Percentiles rank a stretch among this genome's conserved stretches.
Conservation (phyloP, 768 basidiomycete species). For the Trametes cingulata region DNA sequence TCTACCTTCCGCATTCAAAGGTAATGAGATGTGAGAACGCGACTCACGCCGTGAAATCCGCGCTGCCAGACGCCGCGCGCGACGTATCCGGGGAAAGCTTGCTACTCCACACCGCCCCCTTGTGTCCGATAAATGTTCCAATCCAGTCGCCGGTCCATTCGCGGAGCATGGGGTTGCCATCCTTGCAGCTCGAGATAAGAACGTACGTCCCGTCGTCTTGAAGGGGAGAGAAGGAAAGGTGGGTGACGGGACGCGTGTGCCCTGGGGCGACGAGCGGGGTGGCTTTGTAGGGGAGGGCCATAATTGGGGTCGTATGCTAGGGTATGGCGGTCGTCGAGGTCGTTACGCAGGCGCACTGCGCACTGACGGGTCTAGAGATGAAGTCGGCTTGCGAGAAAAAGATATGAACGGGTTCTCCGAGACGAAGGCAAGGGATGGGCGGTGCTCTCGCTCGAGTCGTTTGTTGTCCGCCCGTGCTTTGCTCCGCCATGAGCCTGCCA, state of each 20-base stretch:
- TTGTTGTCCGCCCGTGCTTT: neutral
- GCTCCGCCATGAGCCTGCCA: conserved; percentile 17
- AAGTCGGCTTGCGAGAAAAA: conserved; percentile 20
- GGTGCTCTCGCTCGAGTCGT: neutral
- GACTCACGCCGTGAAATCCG: conserved; percentile 95
- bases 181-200: conserved; percentile 96
- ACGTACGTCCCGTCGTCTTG: conserved; percentile 86
- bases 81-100: conserved; percentile 87
- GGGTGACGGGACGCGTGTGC: conserved; percentile 86
- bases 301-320: conserved; percentile 23
- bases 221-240: conserved; percentile 88
- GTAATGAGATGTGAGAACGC: conserved; percentile 15
- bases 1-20: neutral
- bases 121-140: conserved; percentile 86
- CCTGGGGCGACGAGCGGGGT: conserved; percentile 84
- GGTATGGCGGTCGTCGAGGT: conserved; percentile 22
- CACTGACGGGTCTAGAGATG: conserved; percentile 29
- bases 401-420: conserved; percentile 6
- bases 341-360: conserved; percentile 35
- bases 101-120: conserved; percentile 96
- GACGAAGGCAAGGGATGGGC: conserved; percentile 5
- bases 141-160: conserved; percentile 99
- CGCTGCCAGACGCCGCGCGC: conserved; percentile 88
- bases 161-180: conserved; percentile 96
- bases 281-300: conserved; percentile 45